Conservation (phyloP, 257 asterid genomes). For the Anisodus tanguticus region DNA sequence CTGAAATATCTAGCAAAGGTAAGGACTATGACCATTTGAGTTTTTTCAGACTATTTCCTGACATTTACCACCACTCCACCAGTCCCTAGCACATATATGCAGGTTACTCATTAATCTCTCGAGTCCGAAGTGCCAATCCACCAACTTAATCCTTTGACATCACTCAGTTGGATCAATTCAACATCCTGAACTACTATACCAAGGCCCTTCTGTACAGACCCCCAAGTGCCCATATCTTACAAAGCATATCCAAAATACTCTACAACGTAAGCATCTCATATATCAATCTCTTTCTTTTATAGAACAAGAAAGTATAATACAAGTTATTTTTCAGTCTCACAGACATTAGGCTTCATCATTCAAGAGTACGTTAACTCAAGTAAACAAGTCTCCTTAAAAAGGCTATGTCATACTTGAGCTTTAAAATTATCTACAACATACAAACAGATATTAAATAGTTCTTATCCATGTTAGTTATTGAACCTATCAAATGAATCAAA, state of each 20-base stretch:
- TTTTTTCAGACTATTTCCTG: background rate
- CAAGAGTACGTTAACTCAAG: background rate
- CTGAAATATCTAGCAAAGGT: background rate
- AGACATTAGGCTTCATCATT: background rate
- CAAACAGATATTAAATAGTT: conserved; percentile 4
- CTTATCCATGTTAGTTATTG: background rate
- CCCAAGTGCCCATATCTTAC: conserved; percentile 17
- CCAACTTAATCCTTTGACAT: background rate
- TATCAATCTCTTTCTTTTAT: background rate
- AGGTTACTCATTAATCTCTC: background rate
- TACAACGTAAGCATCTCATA: conserved; percentile 5
- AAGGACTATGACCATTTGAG: background rate
- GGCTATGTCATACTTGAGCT: background rate
- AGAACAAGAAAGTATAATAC: background rate
- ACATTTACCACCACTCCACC: background rate
- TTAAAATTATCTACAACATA: background rate
- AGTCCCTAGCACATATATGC: background rate
- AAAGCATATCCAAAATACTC: conserved; percentile 7
- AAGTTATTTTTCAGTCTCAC: background rate
- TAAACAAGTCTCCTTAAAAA: conserved; percentile 21
- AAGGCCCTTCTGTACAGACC: background rate
- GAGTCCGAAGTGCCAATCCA: background rate
- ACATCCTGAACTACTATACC: conserved; percentile 1
- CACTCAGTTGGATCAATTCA: background rate
- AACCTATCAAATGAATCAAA: conserved; percentile 5